phyloP scores from a whole-genome alignment of 2,329 filamentous ascomycete genomes.

The Sphaerulina musiva region DNA sequence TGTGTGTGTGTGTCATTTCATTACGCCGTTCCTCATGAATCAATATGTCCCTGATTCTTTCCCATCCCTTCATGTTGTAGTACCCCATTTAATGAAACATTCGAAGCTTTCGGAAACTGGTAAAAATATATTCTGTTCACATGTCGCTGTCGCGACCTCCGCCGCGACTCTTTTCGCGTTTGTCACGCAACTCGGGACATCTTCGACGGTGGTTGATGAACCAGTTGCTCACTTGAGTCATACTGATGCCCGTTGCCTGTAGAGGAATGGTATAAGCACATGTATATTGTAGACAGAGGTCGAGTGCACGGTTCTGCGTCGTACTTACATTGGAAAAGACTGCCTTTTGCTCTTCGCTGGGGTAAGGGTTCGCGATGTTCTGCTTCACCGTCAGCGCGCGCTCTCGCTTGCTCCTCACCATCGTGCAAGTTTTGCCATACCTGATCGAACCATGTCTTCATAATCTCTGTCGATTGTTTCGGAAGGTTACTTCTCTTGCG shows the following conservation, averaged over 20 bases:
- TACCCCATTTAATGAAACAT: background rate
- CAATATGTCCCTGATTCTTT: background rate
- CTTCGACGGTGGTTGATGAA: conserved; percentile 37
- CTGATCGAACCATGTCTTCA: conserved; percentile 38
- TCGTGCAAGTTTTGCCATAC: conserved; percentile 10
- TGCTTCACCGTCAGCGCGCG: conserved; percentile 9
- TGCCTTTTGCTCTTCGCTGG: conserved; percentile 36
- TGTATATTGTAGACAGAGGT: background rate
- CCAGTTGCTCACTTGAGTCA: conserved; percentile 39
- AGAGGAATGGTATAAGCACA: background rate
- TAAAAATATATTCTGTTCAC: background rate
- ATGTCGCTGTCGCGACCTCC: conserved; percentile 14
- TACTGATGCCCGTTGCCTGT: conserved; percentile 34
- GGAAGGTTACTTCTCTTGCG: conserved; percentile 36
- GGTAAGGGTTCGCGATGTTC: conserved; percentile 36
- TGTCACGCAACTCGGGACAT: conserved; percentile 35
- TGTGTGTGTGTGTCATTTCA: background rate
- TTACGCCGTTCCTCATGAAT: background rate
- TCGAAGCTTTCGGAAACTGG: background rate
- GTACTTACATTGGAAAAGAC: conserved; percentile 31
- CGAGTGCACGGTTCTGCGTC: too few relatives aligned
- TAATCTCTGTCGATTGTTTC: conserved; percentile 36
- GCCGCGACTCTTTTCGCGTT: conserved; percentile 30
- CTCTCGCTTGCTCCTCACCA: background rate
- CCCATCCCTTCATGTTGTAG: background rate